phyloP scores from a whole-genome alignment of 1,284 basidiomycete species.

The Mycena sp. region DNA sequence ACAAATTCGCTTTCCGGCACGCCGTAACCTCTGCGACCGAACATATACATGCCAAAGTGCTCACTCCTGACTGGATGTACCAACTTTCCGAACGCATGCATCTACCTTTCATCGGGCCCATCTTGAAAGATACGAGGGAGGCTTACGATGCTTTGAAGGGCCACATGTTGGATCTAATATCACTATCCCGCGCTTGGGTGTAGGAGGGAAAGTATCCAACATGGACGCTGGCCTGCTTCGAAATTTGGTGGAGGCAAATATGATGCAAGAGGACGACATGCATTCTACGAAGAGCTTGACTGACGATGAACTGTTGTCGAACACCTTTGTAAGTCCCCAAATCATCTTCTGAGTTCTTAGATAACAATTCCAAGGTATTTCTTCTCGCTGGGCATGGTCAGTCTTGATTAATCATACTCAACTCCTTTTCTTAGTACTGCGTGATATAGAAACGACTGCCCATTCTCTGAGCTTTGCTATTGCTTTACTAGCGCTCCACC shows the following conservation, averaged over 20 bases:
- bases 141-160: slow-evolving; percentile 46
- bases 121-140: slow-evolving; percentile 37
- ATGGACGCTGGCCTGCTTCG: slow-evolving; percentile 49
- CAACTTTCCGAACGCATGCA: slow-evolving; percentile 38
- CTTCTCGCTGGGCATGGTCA: slow-evolving; percentile 52
- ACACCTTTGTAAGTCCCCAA: slow-evolving; percentile 50
- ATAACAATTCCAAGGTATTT: slow-evolving; percentile 41
- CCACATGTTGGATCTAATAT: slow-evolving; percentile 53
- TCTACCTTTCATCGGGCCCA: slow-evolving; percentile 46
- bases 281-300: slow-evolving; percentile 41
- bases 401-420: neutral
- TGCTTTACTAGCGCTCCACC: slow-evolving; percentile 54
- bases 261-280: slow-evolving; percentile 36
- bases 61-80: slow-evolving; percentile 46
- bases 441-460: slow-evolving; percentile 51
- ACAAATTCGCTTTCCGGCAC: slow-evolving; percentile 44
- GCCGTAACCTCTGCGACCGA: slow-evolving; percentile 43
- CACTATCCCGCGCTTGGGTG: slow-evolving; percentile 45
- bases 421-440: neutral
- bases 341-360: neutral
- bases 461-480: slow-evolving; percentile 54
- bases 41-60: slow-evolving; percentile 42
- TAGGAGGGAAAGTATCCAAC: slow-evolving; percentile 35
- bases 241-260: slow-evolving; percentile 57
- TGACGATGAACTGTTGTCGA: slow-evolving; percentile 55